Evolutionary conservation across 2,329 filamentous ascomycete genomes (phyloP), one percentile per base, ranked within the genome.

Genomic region (Parafenestella ontariensis): DNA sequence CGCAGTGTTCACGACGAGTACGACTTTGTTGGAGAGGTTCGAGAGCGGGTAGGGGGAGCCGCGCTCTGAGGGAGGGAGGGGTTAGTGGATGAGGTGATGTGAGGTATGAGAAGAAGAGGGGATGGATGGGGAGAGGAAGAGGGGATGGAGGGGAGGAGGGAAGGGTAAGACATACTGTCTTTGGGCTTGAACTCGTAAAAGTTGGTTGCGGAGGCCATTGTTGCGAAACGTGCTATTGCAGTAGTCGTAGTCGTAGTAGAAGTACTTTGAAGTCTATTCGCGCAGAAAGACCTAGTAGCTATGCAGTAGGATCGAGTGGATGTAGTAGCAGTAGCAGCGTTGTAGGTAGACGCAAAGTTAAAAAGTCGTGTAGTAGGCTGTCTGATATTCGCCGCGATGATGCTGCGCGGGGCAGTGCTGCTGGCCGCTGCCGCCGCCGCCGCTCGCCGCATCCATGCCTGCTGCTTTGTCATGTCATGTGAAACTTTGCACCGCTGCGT

Each of bases 1-100:
- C 66, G 95, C 95, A 1, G 94, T 97, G 87, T 99, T 99, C 81
- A 99, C 92, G 70, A 96, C 84, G 57, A 99, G 89, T 68, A 98
- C 87, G 66, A 98, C 94, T 79, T 98, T 98, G 84, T 89, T 91
- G 77, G 91, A 87, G 80, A 92, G 90, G 58, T 88, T 78, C 64
- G 81, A 73, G 63, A 98, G 83, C 55, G 87, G 81, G 73, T 89
- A 89, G 64, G 89, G 84, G 51, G 85, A 74, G 76, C 92, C 92
- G 76, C 87, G 89, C 75, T 92, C 89, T 92, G 71, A 65, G n/a
- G 13, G 29, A 13, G 26, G n/a, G 8, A 18, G 26, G 48, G 43
- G 28, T 58, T 44, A 56, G 53, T 42, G 23, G 18, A 5, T n/a
- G n/a, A n/a, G n/a, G n/a, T n/a, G n/a, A n/a, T n/a, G n/a, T n/a